phyloP scores from a whole-genome alignment of 345 rosid species.

The Lagerstroemia speciosa region DNA sequence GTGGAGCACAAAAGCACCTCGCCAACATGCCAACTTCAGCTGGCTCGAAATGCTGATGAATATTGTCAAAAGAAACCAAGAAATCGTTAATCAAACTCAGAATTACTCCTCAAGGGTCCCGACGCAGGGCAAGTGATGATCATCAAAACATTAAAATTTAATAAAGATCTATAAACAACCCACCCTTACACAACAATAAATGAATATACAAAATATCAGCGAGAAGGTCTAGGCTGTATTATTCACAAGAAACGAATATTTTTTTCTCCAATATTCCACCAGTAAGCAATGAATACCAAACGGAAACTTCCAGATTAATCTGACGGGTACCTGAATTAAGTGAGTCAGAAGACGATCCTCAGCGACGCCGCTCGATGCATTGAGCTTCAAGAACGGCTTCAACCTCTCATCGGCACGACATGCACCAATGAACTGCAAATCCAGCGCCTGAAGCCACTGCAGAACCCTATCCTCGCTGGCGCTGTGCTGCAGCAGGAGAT shows the following conservation, averaged over 20 bases:
- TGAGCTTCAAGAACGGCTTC: conserved; percentile 80
- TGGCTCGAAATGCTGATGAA: conserved; percentile 70
- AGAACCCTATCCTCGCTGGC: conserved; percentile 66
- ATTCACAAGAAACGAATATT: neutral
- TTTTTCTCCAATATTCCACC: no score
- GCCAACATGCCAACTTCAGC: conserved; percentile 87
- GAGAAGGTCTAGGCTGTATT: neutral
- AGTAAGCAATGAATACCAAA: neutral
- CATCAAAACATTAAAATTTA: neutral
- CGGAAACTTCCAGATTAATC: no score
- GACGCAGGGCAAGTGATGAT: no score
- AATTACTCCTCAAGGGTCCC: no score
- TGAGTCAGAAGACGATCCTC: conserved; percentile 76
- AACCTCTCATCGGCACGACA: conserved; percentile 93
- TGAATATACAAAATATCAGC: neutral
- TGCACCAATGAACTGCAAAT: conserved; percentile 85
- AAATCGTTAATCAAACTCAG: neutral
- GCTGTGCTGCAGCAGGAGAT: conserved; percentile 50
- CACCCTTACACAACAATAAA: neutral
- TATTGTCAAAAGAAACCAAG: neutral
- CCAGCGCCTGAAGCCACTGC: conserved; percentile 86
- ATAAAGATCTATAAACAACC: neutral
- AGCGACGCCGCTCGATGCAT: conserved; percentile 47
- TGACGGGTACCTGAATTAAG: conserved; percentile 59
- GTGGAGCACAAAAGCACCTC: conserved; percentile 87